These are phyloP conservation scores for Avena insularis DNA, from an alignment of 176 grass and related monocot genomes.

Conservation along the genomic window DNA sequence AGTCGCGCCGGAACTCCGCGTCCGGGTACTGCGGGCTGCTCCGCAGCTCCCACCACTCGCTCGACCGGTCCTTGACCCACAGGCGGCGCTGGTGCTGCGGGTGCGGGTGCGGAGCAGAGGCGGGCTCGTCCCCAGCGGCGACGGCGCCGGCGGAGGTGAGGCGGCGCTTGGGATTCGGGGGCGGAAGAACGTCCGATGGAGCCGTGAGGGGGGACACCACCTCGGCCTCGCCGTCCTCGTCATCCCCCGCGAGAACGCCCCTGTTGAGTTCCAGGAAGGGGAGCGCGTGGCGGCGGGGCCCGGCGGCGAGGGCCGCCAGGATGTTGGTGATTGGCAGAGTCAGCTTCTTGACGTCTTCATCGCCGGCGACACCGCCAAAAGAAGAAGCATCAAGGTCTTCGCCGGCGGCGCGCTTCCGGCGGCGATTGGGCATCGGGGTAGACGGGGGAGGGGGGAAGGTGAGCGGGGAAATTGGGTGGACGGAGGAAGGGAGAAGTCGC, in stretches of 20 bases:
- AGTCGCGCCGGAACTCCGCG: conserved; percentile 56
- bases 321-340: not conserved
- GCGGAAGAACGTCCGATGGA: not conserved
- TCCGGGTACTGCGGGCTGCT: conserved; percentile 57
- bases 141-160: not conserved
- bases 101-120: not conserved
- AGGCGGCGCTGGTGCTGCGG: conserved; percentile 48
- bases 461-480: conserved; percentile 11
- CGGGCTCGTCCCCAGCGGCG: not conserved
- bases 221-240: not conserved
- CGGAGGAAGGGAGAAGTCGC: not conserved
- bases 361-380: not conserved
- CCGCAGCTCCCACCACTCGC: conserved; percentile 63
- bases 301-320: conserved; percentile 36
- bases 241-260: not conserved
- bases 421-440: conserved; percentile 30
- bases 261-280: conserved; percentile 45
- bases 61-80: conserved; percentile 64
- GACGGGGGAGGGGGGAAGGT: not conserved
- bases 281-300: conserved; percentile 26
- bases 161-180: not conserved
- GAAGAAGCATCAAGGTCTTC: not conserved
- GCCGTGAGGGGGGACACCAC: not conserved
- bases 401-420: conserved; percentile 34
- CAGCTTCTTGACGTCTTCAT: not conserved